Percentiles rank a stretch among this genome's conserved stretches.
Evolutionary conservation across 129 eudicot species (phyloP).

Genomic region (Oenanthe sinensis): DNA sequence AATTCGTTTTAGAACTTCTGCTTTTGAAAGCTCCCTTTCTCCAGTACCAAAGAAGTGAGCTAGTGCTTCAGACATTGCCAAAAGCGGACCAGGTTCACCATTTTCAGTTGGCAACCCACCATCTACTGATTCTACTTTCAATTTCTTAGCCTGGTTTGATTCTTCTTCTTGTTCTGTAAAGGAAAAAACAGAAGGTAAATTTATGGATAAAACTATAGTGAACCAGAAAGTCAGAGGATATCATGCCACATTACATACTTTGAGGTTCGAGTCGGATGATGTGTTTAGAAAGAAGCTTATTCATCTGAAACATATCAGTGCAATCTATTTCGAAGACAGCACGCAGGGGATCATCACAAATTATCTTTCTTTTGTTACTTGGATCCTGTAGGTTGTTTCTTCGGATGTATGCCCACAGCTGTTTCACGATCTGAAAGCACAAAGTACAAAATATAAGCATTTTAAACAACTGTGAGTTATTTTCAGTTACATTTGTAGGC

Average conservation of each 20-base stretch:
- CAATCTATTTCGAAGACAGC: constrained; percentile 75
- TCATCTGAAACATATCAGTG: constrained; percentile 97
- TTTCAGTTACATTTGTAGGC: not conserved
- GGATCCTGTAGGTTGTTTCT: constrained; percentile 95
- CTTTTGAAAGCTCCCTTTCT: not conserved
- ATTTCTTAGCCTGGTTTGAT: constrained; percentile 45
- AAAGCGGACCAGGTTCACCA: constrained; percentile 32
- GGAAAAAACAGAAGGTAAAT: too few species aligned
- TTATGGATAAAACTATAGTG: not conserved
- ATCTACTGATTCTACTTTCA: constrained; percentile 24
- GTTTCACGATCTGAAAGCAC: constrained; percentile 73
- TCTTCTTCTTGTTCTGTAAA: constrained; percentile 40
- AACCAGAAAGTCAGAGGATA: not conserved
- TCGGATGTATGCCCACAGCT: constrained; percentile 90
- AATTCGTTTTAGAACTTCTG: too few species aligned
- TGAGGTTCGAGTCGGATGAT: constrained; percentile 75
- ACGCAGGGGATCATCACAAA: constrained; percentile 85
- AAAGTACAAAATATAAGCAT: constrained; percentile 4
- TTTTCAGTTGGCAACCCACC: constrained; percentile 40
- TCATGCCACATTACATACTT: constrained; percentile 36
- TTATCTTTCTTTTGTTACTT: constrained; percentile 83
- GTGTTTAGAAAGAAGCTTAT: constrained; percentile 84
- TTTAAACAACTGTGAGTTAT: not conserved
- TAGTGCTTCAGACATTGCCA: not conserved
- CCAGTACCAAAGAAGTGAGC: not conserved